A percentile compares a stretch with the other conserved stretches of the same genome.
phyloP scores from a whole-genome alignment of 1,284 basidiomycete species.

The Ceratobasidium sp. region DNA sequence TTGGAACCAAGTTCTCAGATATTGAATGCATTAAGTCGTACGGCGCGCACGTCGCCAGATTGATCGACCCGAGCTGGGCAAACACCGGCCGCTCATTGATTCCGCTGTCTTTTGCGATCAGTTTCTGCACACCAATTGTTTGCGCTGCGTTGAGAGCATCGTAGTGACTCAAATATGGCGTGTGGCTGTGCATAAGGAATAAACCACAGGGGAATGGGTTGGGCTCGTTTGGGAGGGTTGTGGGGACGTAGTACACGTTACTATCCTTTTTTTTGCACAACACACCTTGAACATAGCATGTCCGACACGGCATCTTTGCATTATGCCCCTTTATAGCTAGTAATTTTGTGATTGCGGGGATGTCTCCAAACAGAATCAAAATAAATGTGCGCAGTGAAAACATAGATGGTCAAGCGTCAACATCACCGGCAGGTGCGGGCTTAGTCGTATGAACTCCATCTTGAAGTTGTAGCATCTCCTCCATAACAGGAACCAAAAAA shows the following conservation, averaged over 20 bases:
- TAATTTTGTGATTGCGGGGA: conserved; percentile 15
- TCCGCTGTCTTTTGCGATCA: not conserved
- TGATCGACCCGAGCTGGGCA: not conserved
- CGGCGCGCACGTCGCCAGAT: conserved; percentile 32
- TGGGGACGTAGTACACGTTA: not conserved
- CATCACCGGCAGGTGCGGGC: not conserved
- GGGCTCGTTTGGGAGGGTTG: not conserved
- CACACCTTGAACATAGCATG: conserved; percentile 3
- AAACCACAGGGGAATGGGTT: not conserved
- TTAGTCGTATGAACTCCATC: not conserved
- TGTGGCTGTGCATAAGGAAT: not conserved
- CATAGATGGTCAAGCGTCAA: not conserved
- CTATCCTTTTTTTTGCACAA: not conserved
- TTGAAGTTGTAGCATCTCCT: conserved; percentile 6
- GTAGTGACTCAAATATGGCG: too few species aligned
- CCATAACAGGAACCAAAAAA: conserved; percentile 12
- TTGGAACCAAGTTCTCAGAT: conserved; percentile 42
- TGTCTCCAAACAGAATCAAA: conserved; percentile 24
- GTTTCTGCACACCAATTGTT: not conserved
- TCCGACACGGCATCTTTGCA: not conserved
- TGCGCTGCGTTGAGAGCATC: not conserved
- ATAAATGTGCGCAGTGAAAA: conserved; percentile 16
- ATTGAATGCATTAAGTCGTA: conserved; percentile 45
- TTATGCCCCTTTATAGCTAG: conserved; percentile 21
- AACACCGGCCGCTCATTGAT: conserved; percentile 26